phyloP scores from a whole-genome alignment of 768 basidiomycete genomes.

The Pulveroboletus sp. region DNA sequence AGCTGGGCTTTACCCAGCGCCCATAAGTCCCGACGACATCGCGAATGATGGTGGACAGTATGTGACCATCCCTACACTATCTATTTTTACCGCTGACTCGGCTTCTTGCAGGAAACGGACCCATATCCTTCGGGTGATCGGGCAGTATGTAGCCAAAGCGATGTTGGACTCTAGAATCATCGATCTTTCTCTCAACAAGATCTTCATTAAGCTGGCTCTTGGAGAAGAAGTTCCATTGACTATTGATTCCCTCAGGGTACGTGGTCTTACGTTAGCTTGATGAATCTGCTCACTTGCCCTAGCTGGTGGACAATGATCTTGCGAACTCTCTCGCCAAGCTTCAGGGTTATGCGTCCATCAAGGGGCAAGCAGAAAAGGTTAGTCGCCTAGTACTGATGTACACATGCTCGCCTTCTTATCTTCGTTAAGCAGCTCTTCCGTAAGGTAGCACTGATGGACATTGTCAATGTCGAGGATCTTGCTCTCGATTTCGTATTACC shows the following conservation, averaged over 20 bases:
- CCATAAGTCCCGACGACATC: constrained; percentile 65
- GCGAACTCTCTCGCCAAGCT: constrained; percentile 83
- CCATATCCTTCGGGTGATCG: constrained; percentile 84
- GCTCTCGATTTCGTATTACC: constrained; percentile 95
- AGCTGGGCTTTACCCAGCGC: constrained; percentile 82
- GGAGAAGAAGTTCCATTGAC: constrained; percentile 83
- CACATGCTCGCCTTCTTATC: not conserved
- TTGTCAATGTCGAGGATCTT: constrained; percentile 77
- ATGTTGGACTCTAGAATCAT: constrained; percentile 97
- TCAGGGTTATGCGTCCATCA: constrained; percentile 55
- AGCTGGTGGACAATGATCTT: constrained; percentile 82
- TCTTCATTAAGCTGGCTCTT: constrained; percentile 89
- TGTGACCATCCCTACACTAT: constrained; percentile 26
- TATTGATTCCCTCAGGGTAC: constrained; percentile 76
- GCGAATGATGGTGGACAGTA: constrained; percentile 72
- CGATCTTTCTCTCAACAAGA: constrained; percentile 89
- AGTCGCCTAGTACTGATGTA: not conserved
- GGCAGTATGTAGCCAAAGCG: constrained; percentile 95
- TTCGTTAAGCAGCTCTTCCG: constrained; percentile 40
- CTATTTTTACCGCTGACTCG: not conserved
- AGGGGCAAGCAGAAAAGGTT: constrained; percentile 54
- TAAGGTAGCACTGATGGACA: constrained; percentile 54
- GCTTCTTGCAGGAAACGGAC: constrained; percentile 61
- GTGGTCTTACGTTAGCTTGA: constrained; percentile 15
- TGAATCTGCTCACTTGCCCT: constrained; percentile 5